Percentiles rank a stretch among this genome's conserved stretches.
Conservation (phyloP, 176 grass and related monocot genomes). For the Zoysia japonica region DNA sequence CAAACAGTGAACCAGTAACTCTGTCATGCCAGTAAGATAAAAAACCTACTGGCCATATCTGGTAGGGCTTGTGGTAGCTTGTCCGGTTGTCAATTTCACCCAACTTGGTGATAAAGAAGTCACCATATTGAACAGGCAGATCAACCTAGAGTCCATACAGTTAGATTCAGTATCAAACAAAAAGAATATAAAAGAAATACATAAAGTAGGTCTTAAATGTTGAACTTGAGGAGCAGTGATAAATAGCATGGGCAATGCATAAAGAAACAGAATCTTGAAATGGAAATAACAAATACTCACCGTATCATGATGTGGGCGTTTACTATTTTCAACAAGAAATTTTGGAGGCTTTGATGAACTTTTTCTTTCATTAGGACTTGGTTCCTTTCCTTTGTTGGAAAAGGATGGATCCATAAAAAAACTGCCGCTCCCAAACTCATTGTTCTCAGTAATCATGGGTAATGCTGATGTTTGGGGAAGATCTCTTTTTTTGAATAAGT, state of each 20-base stretch:
- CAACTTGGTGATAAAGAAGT: conserved; percentile 82
- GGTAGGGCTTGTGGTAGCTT: conserved; percentile 67
- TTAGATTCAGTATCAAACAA: conserved; percentile 42
- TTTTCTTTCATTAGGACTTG: conserved; percentile 50
- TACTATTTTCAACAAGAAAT: conserved; percentile 51
- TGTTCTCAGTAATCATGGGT: conserved; percentile 62
- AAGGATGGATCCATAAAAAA: conserved; percentile 66
- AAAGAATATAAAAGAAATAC: conserved; percentile 32
- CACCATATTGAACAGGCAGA: conserved; percentile 81
- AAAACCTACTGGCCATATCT: conserved; percentile 96
- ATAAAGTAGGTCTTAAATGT: conserved; percentile 2
- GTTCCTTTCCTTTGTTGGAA: conserved; percentile 49
- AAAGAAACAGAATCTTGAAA: conserved; percentile 36
- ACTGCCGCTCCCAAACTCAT: conserved; percentile 54
- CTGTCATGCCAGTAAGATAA: conserved; percentile 90
- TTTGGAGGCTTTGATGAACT: conserved; percentile 45
- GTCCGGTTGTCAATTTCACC: conserved; percentile 77
- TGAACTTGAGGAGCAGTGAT: conserved; percentile 26
- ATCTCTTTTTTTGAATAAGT: conserved; percentile 64
- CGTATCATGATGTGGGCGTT: conserved; percentile 27
- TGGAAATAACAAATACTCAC: conserved; percentile 40
- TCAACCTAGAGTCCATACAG: conserved; percentile 56
- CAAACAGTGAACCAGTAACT: conserved; percentile 94
- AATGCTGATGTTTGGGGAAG: conserved; percentile 55
- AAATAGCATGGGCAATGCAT: conserved; percentile 22